These are phyloP conservation scores for Starmerella bombicola DNA, from an alignment of 805 yeast species.

Conservation along the genomic window DNA sequence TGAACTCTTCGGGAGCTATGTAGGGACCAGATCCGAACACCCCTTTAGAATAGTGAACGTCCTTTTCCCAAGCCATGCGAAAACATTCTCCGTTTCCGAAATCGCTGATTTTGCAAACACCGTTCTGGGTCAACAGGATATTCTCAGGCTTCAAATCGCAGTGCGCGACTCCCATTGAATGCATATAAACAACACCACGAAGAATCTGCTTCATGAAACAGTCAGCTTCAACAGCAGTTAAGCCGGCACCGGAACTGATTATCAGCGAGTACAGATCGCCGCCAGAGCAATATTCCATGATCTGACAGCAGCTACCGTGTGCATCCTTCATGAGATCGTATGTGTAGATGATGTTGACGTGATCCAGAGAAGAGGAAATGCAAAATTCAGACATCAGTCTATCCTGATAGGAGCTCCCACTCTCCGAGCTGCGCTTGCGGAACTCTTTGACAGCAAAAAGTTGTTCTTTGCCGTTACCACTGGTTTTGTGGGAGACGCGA, in stretches of 20 bases:
- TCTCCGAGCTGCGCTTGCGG: slow-evolving; percentile 48
- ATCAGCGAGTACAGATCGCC: slow-evolving; percentile 63
- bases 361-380: slow-evolving; percentile 65
- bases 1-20: slow-evolving; percentile 82
- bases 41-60: slow-evolving; percentile 56
- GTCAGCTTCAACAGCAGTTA: slow-evolving; percentile 62
- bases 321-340: slow-evolving; percentile 69
- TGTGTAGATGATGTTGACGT: slow-evolving; percentile 62
- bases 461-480: slow-evolving; percentile 31
- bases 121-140: slow-evolving; percentile 52
- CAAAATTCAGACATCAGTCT: slow-evolving; percentile 85
- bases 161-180: slow-evolving; percentile 84
- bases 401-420: slow-evolving; percentile 44
- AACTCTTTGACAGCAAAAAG: slow-evolving; percentile 70
- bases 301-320: slow-evolving; percentile 63
- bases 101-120: slow-evolving; percentile 61
- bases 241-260: slow-evolving; percentile 39
- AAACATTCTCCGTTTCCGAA: slow-evolving; percentile 89
- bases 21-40: slow-evolving; percentile 82
- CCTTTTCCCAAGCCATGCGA: slow-evolving; percentile 77
- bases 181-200: slow-evolving; percentile 74
- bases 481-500: slow-evolving; percentile 58
- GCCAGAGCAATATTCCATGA: slow-evolving; percentile 91
- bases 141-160: slow-evolving; percentile 89
- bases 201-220: slow-evolving; percentile 81